These are phyloP conservation scores for Flaveria floridana DNA, from an alignment of 140 eudicot species.

Conservation along the genomic window DNA sequence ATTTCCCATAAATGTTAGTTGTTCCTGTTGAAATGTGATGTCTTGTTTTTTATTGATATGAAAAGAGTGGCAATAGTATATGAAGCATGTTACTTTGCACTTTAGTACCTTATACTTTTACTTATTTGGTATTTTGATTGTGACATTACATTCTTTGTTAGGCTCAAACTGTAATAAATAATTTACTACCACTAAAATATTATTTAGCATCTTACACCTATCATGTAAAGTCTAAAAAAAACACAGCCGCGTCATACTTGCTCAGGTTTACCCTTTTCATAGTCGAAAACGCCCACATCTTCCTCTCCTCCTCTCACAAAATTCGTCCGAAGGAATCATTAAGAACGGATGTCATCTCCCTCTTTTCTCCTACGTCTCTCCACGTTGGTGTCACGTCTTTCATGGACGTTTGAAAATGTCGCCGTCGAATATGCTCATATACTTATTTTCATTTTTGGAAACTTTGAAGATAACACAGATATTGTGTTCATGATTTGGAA, in stretches of 20 bases:
- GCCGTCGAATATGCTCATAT: background rate
- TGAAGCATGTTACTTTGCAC: conserved; percentile 43
- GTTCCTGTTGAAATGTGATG: conserved; percentile 13
- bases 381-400: background rate
- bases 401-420: background rate
- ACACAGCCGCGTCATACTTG: background rate
- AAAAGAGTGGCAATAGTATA: conserved; percentile 28
- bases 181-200: background rate
- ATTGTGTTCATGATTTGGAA: background rate
- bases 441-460: background rate
- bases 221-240: conserved; percentile 15
- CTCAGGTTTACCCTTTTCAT: background rate
- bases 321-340: background rate
- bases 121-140: conserved; percentile 30
- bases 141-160: conserved; percentile 26
- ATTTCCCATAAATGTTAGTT: conserved; percentile 20
- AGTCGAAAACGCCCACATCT: background rate
- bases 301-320: background rate
- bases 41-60: conserved; percentile 28
- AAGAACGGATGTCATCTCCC: background rate
- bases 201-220: background rate
- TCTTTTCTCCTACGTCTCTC: background rate
- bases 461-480: background rate
- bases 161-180: conserved; percentile 29
- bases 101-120: conserved; percentile 39